phyloP scores from a whole-genome alignment of 164 flowering plant genomes.

The Macadamia integrifolia region DNA sequence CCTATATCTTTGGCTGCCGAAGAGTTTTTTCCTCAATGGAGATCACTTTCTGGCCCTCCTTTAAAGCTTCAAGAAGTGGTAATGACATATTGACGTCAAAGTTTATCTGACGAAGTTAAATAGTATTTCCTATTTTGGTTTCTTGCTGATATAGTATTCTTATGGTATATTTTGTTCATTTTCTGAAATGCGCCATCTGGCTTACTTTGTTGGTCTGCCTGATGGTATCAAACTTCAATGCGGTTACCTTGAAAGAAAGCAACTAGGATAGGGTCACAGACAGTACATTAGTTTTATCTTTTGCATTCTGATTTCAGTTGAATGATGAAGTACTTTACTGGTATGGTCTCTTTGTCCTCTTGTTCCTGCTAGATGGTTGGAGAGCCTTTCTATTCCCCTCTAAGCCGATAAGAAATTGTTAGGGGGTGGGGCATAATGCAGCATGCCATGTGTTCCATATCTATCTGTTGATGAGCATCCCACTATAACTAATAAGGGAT shows the following conservation, averaged over 20 bases:
- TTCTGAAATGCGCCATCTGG: not conserved
- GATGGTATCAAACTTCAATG: not conserved
- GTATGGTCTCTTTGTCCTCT: not conserved
- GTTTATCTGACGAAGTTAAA: not conserved
- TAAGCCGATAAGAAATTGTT: not conserved
- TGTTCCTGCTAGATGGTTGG: not conserved
- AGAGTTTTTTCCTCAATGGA: conserved; percentile 98
- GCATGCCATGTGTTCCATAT: not conserved
- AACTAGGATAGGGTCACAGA: not conserved
- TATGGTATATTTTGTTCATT: not conserved
- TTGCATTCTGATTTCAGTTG: not conserved
- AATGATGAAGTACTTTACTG: not conserved
- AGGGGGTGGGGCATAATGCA: not conserved
- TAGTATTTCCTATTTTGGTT: not conserved
- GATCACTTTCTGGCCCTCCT: conserved; percentile 95
- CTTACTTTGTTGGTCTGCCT: not conserved
- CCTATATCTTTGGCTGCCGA: conserved; percentile 76
- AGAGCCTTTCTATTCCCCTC: not conserved
- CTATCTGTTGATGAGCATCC: no score
- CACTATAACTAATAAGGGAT: no score
- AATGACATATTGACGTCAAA: conserved; percentile 5
- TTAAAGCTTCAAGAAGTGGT: conserved; percentile 99
- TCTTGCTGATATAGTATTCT: not conserved
- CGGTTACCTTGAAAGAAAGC: not conserved
- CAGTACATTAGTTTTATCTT: not conserved